Base-by-base conservation (phyloP, 345 rosid species). In the Arabis alpina region DNA sequence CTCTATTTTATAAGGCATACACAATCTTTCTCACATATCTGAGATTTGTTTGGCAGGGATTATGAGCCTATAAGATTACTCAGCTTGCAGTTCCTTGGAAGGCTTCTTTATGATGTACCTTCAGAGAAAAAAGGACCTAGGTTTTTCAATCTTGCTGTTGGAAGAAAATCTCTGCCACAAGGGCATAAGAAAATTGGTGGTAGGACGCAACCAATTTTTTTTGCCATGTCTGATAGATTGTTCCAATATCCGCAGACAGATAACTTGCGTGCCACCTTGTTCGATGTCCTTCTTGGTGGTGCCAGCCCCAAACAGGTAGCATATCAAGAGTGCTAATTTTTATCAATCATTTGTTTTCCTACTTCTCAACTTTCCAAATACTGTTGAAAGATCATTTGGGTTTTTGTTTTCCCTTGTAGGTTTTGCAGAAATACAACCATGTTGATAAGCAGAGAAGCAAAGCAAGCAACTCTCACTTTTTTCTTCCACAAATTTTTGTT, bases 231-330 rank as follows among this genome's bases (percentile, higher is more conserved):
- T 64, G 96, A 90, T 24, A 80, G 92, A 73, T 30, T 93, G 77
- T 90, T 93, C 76, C 88, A 68, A 61, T 93, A 82, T 85, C 92
- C 91, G 6, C 92, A 72, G 75, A 90, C 97, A 47, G 96, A 93
- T 68, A 82, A 80, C 82, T 84, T 93, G 75, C 87, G 96, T 74
- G 94, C 94, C 43, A 76, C 93, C 79, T 85, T 93, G 85, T 93
- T 90, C 54, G 98, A 93, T 68, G 91, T 88, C 73, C 98, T 93
- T 80, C 93, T 93, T 72, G 98, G 98, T 48, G 97, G 98, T 77
- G 98, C 98, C 64, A 93, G 98, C 78, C 98, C 97, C 61, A 90
- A 86, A 82, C 94, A 93, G 98, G 98, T 92, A 68, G 37, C 61
- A 40, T 63, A 48, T 68, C 61, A 78, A 68, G 48, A 36, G 28